Conservation (phyloP, 495 filamentous ascomycete genomes). For the Astrocystis sublimbata region DNA sequence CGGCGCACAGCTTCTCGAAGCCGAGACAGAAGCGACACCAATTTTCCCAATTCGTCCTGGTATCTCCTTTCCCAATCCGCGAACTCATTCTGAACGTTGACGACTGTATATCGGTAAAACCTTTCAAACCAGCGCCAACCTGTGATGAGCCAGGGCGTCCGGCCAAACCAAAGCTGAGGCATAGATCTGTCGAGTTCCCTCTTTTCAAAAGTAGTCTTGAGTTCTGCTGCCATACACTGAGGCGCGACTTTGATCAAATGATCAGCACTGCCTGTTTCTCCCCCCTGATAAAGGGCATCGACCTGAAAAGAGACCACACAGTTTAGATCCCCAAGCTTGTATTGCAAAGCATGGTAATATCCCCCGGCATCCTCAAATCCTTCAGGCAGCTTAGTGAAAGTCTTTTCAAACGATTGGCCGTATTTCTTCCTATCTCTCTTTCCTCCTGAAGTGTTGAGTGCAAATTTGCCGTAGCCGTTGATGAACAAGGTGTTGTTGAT, state of each 20-base stretch:
- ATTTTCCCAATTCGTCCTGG: background rate
- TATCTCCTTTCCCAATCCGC: background rate
- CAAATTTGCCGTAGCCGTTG: too few species aligned
- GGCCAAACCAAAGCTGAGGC: background rate
- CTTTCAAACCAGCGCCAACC: background rate
- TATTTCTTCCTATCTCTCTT: too few species aligned
- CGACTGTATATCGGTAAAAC: background rate
- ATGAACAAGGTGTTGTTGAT: background rate
- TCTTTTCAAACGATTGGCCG: background rate
- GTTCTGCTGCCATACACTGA: background rate
- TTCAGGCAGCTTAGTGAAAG: background rate
- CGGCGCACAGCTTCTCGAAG: background rate
- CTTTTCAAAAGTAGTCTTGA: background rate
- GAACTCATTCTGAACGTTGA: background rate
- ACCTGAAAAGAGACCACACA: background rate
- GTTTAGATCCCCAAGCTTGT: background rate
- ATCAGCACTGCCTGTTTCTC: background rate
- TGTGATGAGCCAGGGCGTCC: background rate
- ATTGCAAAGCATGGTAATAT: background rate
- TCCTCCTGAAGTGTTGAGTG: too few species aligned
- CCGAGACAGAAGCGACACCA: slow-evolving; percentile 1
- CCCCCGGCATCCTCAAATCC: background rate
- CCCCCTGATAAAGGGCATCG: background rate
- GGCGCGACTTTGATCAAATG: background rate
- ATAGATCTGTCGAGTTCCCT: background rate